Evolutionary conservation across 495 filamentous ascomycete species (phyloP).

Genomic region (Tuber borchii): DNA sequence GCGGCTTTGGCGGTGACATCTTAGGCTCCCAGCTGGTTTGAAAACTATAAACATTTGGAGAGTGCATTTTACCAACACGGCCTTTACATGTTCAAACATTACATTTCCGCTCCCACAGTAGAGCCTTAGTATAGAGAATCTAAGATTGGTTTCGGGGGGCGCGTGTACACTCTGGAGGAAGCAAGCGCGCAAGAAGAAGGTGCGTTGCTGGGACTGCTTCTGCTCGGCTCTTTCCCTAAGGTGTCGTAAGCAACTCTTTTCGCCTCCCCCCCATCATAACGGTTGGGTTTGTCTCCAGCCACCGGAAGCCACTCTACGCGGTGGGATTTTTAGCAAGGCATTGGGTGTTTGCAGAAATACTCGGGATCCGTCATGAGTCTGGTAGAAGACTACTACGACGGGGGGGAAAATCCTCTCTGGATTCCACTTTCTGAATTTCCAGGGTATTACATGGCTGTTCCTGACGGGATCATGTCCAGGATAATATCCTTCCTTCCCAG

Average conservation of each 20-base stretch:
- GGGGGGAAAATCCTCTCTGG: neutral
- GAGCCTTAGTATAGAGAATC: neutral
- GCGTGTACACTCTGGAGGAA: neutral
- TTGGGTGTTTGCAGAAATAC: neutral
- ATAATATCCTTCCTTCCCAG: conserved; percentile 15
- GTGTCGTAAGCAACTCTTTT: neutral
- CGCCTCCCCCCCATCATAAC: neutral
- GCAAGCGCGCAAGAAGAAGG: no score
- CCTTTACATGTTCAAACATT: neutral
- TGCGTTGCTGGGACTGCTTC: neutral
- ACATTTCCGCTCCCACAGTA: neutral
- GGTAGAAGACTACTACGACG: conserved; percentile 12
- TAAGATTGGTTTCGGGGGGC: neutral
- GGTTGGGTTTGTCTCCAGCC: neutral
- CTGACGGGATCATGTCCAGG: conserved; percentile 11
- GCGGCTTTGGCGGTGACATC: no score
- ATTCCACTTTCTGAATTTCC: neutral
- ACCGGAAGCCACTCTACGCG: neutral
- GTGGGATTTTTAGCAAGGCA: neutral
- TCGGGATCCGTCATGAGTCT: neutral
- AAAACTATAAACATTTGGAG: neutral
- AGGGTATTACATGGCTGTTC: neutral
- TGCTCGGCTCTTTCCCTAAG: neutral
- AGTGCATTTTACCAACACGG: neutral
- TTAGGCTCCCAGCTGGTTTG: neutral